Evolutionary conservation across 768 basidiomycete species (phyloP), one percentile per base, ranked within the genome.

Genomic region (Lyophyllum decastes): DNA sequence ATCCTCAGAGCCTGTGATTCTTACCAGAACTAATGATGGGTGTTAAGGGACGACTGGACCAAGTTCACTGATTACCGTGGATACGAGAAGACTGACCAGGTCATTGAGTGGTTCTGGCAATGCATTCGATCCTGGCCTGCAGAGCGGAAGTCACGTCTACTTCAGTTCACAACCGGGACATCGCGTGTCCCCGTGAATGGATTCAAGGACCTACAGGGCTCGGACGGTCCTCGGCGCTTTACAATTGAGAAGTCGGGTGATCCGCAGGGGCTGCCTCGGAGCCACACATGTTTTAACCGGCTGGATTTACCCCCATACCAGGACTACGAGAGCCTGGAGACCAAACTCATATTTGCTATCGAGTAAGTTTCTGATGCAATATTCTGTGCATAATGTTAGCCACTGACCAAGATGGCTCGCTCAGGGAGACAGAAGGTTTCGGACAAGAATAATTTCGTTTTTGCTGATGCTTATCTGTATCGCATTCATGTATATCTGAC

Each of bases 91-190:
- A 88, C 85, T 3, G 92, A 93, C 67, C 87, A 91, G 68, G 89
- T 92, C 58, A 92, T 95, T 61, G 89, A 92, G 66, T 95, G 94
- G 94, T 96, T 96, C 80, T 95, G 94, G 94, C 87, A 94, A 70
- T 91, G 89, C 66, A 84, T 96, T 54, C 87, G 90, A 35, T 86
- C 88, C 33, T 96, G 94, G 94, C 90, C 94, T 9, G 80, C 90
- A 0, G 94, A 96, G 70, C 83, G 90, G 62, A 95, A 95, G 70
- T 89, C 89, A 40, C 86, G 93, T 14, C 72, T 95, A 35, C 75
- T 95, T 19, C 94, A 95, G 70, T 96, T 96, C 72, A 90, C 92
- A 5, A 95, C 92, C 1, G 89, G 89, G 19, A 91, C 89, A 2
- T 91, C 89, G n/a, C 79, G 89, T 59, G 84, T 91, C 22, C 89